Conservation (phyloP, 192 early-diverging fungal genomes). For the Coemansia nantahalensis region DNA sequence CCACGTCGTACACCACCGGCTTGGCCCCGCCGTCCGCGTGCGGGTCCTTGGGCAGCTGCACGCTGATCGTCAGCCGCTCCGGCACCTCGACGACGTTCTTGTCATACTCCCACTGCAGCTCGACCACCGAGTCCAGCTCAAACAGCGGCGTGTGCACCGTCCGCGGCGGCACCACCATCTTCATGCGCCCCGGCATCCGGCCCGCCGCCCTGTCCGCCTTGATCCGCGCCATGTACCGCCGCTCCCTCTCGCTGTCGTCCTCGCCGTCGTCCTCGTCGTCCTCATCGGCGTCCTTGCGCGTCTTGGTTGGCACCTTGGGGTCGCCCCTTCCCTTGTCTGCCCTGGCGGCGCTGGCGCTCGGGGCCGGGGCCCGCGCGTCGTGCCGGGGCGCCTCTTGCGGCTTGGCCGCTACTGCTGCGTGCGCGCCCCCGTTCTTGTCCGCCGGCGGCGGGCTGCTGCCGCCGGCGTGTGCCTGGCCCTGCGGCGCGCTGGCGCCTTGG, state of each 20-base stretch:
- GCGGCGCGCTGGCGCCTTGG: not conserved
- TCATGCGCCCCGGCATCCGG: conserved; percentile 47
- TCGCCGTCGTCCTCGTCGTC: conserved; percentile 26
- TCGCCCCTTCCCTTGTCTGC: too few species aligned
- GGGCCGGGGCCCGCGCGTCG: conserved; percentile 4
- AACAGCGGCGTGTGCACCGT: conserved; percentile 52
- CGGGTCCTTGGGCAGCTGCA: conserved; percentile 50
- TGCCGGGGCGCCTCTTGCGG: conserved; percentile 10
- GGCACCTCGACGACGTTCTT: conserved; percentile 51
- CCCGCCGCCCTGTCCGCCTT: conserved; percentile 51
- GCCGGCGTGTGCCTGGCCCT: not conserved
- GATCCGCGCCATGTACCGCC: conserved; percentile 42
- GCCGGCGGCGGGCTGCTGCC: conserved; percentile 1
- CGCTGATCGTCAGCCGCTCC: conserved; percentile 52
- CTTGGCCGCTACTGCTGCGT: conserved; percentile 4
- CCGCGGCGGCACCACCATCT: conserved; percentile 50
- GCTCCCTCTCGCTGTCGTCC: conserved; percentile 28
- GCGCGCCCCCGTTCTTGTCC: conserved; percentile 12
- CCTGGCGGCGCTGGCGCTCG: conserved; percentile 9
- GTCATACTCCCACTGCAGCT: conserved; percentile 53
- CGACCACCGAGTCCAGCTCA: conserved; percentile 51
- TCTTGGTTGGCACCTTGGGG: conserved; percentile 34
- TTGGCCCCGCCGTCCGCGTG: conserved; percentile 35
- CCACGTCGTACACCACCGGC: conserved; percentile 50
- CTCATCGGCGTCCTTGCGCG: conserved; percentile 20